Evolutionary conservation across 441 rosid species (phyloP), one percentile per base, ranked within the genome.

Genomic region (Erysimum cheiri): DNA sequence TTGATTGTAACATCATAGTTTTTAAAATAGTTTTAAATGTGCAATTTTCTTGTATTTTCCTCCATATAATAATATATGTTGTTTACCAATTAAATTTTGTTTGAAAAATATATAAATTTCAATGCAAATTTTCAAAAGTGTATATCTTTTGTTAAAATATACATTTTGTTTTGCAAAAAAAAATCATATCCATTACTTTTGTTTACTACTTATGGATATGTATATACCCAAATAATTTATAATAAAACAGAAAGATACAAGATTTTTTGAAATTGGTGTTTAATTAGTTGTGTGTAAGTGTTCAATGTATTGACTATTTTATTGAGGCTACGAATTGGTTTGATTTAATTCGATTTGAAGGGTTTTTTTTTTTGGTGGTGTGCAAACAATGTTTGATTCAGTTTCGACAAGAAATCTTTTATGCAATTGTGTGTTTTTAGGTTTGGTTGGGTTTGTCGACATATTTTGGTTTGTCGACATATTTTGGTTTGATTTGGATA

Each of bases 401-500:
- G 13, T n/a, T 26, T 26, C 6, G 64, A 59, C 47, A 59, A 59
- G 22, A 59, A 58, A 59, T 39, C 22, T 2, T 24, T 24, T 39
- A 59, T 12, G 56, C 29, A 50, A 5, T 26, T 52, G 13, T 28
- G 35, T 28, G 26, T 14, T 10, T 31, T 15, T 55, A 14, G 64
- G 33, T 60, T 55, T 64, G 31, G 32, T 63, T 32, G 35, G 15
- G 15, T 1, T 28, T 26, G 2, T 49, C 9, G 28, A 26, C 28
- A 19, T 31, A 22, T 41, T 53, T 60, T 19, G 54, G 24, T 68
- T 41, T n/a, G 55, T 49, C 9, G 28, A 26, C 28, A 19, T 31
- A 22, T 41, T 53, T 60, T 19, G 54, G 24, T 68, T 41, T n/a
- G 55, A 61, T 61, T 28, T 69, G 28, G 79, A 64, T 63, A 75